A percentile compares a stretch with the other conserved stretches of the same genome.
Evolutionary conservation across 306 rosid genomes (phyloP).

Genomic region (Cicer yamashitae): DNA sequence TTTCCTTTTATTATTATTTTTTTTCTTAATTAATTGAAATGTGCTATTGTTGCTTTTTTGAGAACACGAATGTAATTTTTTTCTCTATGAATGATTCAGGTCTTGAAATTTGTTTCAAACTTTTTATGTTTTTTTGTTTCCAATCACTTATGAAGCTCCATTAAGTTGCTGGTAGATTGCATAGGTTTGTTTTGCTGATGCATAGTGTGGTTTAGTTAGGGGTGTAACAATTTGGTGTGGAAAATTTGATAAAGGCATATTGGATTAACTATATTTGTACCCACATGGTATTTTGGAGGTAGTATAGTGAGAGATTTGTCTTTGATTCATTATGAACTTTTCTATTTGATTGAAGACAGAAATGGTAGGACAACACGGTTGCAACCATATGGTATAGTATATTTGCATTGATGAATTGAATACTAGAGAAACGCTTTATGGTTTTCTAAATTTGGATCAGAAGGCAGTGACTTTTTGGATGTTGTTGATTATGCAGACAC

Average conservation of each 20-base stretch:
- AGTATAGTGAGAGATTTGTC: neutral
- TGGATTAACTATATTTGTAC: neutral
- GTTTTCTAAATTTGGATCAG: neutral
- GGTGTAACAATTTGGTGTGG: neutral
- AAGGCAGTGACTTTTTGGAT: neutral
- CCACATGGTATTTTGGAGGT: neutral
- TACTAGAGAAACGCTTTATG: neutral
- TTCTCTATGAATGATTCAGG: neutral
- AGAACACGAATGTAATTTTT: neutral
- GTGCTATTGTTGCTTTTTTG: neutral
- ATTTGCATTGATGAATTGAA: conserved; percentile 1
- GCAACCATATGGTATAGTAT: neutral
- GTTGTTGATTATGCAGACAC: neutral
- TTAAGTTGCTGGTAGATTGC: neutral
- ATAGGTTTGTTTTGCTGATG: conserved; percentile 17
- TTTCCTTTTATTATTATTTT: neutral
- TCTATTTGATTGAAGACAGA: conserved; percentile 33
- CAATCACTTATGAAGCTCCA: neutral
- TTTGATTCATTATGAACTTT: neutral
- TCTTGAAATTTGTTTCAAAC: neutral
- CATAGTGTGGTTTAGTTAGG: neutral
- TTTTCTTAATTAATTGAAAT: neutral
- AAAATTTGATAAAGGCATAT: neutral
- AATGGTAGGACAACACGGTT: neutral
- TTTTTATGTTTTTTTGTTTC: neutral